Conservation (phyloP, 2,329 filamentous ascomycete genomes). For the Sordariomycetes sp. region DNA sequence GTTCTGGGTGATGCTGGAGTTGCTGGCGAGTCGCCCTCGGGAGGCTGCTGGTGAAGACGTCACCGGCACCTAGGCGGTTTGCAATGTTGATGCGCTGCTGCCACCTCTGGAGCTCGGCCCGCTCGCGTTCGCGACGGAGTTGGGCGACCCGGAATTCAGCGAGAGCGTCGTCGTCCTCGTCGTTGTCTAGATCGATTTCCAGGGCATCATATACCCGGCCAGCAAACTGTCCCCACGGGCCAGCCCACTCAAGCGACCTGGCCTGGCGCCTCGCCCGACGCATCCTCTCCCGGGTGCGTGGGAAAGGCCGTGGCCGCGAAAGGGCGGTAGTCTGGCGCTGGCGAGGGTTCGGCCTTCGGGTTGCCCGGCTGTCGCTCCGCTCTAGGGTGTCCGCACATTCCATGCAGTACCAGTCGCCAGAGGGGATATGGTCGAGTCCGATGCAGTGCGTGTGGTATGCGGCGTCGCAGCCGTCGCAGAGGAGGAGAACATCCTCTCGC, state of each 20-base stretch:
- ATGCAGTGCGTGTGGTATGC: slow-evolving; percentile 89
- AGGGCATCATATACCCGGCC: slow-evolving; percentile 52
- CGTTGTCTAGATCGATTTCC: slow-evolving; percentile 71
- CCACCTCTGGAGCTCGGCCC: slow-evolving; percentile 57
- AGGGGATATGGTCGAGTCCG: slow-evolving; percentile 63
- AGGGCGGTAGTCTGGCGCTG: not conserved
- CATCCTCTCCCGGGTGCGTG: slow-evolving; percentile 44
- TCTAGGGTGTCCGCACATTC: slow-evolving; percentile 50
- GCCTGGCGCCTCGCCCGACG: slow-evolving; percentile 42
- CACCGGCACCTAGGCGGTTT: slow-evolving; percentile 60
- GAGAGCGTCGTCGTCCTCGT: slow-evolving; percentile 58
- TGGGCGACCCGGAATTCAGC: slow-evolving; percentile 40
- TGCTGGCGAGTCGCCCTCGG: slow-evolving; percentile 46
- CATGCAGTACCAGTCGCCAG: slow-evolving; percentile 82
- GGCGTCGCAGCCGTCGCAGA: slow-evolving; percentile 84
- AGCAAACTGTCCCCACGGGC: slow-evolving; percentile 60
- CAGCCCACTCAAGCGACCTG: slow-evolving; percentile 78
- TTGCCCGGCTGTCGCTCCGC: slow-evolving; percentile 17
- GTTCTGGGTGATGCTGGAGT: slow-evolving; percentile 35
- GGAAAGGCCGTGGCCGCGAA: slow-evolving; percentile 20
- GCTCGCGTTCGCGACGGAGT: slow-evolving; percentile 35
- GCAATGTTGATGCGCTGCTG: slow-evolving; percentile 75
- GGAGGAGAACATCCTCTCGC: slow-evolving; percentile 70
- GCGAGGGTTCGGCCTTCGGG: slow-evolving; percentile 15
- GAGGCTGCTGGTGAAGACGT: slow-evolving; percentile 54